Evolutionary conservation across 1,284 basidiomycete species (phyloP).

Genomic region (Ustilago crameri): DNA sequence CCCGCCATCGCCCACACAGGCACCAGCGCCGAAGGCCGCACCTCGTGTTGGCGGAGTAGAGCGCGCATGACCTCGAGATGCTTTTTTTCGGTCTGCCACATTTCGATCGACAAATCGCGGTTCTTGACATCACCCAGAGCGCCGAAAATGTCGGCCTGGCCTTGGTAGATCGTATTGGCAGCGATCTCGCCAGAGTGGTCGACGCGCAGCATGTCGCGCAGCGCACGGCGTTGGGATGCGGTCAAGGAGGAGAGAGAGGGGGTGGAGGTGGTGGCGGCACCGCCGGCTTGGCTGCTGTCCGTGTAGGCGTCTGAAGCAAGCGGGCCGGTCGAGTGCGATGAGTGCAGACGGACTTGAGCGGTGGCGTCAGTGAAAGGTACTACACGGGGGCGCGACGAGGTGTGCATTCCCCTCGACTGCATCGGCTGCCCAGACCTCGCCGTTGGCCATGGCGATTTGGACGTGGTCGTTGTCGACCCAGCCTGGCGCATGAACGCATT

Average conservation of each 20-base stretch:
- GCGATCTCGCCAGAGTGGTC: constrained; percentile 67
- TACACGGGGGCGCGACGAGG: constrained; percentile 3
- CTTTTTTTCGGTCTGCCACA: constrained; percentile 97
- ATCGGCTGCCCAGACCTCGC: constrained; percentile 5
- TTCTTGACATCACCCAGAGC: constrained; percentile 50
- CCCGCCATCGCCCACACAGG: constrained; percentile 87
- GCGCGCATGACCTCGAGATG: constrained; percentile 87
- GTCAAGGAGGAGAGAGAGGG: constrained; percentile 47
- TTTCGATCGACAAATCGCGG: constrained; percentile 75
- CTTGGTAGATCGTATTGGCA: constrained; percentile 67
- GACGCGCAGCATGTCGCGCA: constrained; percentile 64
- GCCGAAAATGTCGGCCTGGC: constrained; percentile 64
- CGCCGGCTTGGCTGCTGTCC: not conserved
- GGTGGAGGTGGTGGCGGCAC: constrained; percentile 23
- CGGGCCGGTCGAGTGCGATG: constrained; percentile 12
- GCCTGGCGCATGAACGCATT: constrained; percentile 51
- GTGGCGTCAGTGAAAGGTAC: no score
- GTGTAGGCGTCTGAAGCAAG: constrained; percentile 57
- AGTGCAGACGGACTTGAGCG: constrained; percentile 20
- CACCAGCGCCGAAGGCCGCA: constrained; percentile 84
- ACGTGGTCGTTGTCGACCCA: constrained; percentile 33
- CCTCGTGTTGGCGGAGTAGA: constrained; percentile 82
- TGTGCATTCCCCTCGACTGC: constrained; percentile 4
- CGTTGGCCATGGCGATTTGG: constrained; percentile 13
- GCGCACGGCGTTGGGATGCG: constrained; percentile 37